Conservation (phyloP, 2,329 filamentous ascomycete genomes). For the Nothophoma quercina region DNA sequence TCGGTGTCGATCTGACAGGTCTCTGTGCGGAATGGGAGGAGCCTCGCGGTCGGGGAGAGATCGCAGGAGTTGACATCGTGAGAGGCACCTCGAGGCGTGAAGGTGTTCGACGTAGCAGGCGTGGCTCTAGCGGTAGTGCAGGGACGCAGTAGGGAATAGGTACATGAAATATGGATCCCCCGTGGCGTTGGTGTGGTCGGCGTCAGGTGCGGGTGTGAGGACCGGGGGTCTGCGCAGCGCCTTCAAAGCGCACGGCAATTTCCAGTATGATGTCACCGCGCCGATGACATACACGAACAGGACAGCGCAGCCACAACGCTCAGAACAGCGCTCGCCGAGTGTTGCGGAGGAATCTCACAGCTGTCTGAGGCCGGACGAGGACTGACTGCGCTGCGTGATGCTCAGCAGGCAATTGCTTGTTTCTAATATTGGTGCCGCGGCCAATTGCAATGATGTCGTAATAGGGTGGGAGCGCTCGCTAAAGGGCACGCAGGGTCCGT, state of each 20-base stretch:
- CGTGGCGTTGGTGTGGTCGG: constrained; percentile 15
- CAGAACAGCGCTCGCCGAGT: constrained; percentile 6
- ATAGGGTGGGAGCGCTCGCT: constrained; percentile 8
- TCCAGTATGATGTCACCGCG: constrained; percentile 17
- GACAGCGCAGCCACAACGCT: constrained; percentile 14
- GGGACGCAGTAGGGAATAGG: constrained; percentile 25
- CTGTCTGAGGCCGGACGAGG: constrained; percentile 8
- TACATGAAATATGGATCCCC: constrained; percentile 34
- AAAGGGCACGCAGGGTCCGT: constrained; percentile 14
- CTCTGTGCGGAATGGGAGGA: constrained; percentile 35
- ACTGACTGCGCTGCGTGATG: neutral
- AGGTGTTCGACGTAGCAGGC: constrained; percentile 17
- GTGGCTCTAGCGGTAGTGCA: constrained; percentile 21
- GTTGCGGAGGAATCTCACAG: neutral
- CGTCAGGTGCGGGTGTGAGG: constrained; percentile 14
- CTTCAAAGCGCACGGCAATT: constrained; percentile 9
- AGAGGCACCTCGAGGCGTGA: constrained; percentile 9
- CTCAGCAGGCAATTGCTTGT: constrained; percentile 5
- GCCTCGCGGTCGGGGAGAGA: constrained; percentile 44
- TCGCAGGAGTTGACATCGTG: constrained; percentile 46
- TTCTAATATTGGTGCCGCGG: constrained; percentile 3
- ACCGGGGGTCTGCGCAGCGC: constrained; percentile 7
- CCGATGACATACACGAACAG: constrained; percentile 9
- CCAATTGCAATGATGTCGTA: constrained; percentile 12
- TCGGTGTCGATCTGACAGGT: constrained; percentile 38